Evolutionary conservation across 2,329 filamentous ascomycete species (phyloP).

Genomic region (Talaromyces sp.): DNA sequence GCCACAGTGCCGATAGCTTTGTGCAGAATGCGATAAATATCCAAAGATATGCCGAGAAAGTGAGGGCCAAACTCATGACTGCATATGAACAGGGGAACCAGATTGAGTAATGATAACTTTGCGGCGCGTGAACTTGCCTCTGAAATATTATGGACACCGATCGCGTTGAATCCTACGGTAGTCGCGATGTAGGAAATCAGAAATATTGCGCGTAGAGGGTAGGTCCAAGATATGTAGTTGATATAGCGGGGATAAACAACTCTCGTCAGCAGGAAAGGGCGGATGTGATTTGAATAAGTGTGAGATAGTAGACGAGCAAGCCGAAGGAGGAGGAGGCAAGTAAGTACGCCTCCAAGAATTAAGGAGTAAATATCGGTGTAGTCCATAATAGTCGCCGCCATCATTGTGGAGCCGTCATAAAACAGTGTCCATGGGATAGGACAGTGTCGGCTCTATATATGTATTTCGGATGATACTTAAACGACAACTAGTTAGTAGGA

Average conservation of each 20-base stretch:
- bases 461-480: background rate
- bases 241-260: background rate
- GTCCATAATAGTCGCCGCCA: background rate
- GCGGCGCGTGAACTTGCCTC: constrained; percentile 1
- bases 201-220: background rate
- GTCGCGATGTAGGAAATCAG: background rate
- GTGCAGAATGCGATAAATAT: background rate
- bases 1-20: constrained; percentile 8
- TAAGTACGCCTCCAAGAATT: background rate
- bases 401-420: background rate
- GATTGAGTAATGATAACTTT: constrained; percentile 1
- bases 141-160: background rate
- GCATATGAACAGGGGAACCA: constrained; percentile 1
- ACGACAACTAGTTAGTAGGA: background rate
- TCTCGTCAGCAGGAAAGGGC: background rate
- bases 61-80: background rate
- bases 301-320: background rate
- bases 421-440: background rate
- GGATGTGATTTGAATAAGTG: background rate
- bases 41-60: background rate
- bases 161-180: constrained; percentile 1
- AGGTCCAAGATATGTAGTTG: background rate
- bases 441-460: background rate
- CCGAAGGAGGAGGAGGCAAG: background rate
- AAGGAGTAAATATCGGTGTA: constrained; percentile 2